Conservation (phyloP, 139 green algal species). For the Ettlia oleoabundans region DNA sequence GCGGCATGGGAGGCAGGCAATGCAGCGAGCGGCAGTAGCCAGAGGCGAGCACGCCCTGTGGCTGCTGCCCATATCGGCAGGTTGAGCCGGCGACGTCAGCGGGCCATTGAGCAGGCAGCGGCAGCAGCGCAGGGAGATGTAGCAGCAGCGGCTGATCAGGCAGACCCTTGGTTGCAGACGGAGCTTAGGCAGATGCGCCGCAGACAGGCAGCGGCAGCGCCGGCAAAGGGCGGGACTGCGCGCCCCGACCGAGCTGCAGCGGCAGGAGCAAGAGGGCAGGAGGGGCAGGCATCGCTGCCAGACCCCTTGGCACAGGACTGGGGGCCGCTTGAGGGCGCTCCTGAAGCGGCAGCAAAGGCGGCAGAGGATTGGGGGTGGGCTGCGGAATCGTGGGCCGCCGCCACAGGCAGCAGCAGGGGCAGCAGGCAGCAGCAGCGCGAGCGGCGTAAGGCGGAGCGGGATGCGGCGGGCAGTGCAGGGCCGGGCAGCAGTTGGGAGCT, state of each 20-base stretch:
- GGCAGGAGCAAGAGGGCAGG: background rate
- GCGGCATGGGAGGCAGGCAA: constrained; percentile 4
- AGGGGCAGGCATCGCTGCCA: background rate
- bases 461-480: background rate
- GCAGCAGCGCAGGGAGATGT: background rate
- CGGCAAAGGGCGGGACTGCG: background rate
- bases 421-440: background rate
- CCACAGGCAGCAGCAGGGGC: background rate
- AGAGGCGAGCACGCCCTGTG: too few species aligned
- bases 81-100: background rate
- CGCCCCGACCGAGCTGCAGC: background rate
- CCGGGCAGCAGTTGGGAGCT: constrained; percentile 28
- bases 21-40: background rate
- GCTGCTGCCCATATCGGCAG: background rate
- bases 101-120: background rate
- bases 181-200: constrained; percentile 10
- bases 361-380: constrained; percentile 29
- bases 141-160: background rate
- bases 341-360: background rate
- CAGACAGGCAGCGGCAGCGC: too few species aligned
- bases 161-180: background rate
- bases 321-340: background rate
- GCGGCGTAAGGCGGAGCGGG: background rate
- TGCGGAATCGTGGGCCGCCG: constrained; percentile 25
- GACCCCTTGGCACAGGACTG: constrained; percentile 11